Base-by-base conservation (phyloP, 768 basidiomycete genomes). In the Suillus plorans region DNA sequence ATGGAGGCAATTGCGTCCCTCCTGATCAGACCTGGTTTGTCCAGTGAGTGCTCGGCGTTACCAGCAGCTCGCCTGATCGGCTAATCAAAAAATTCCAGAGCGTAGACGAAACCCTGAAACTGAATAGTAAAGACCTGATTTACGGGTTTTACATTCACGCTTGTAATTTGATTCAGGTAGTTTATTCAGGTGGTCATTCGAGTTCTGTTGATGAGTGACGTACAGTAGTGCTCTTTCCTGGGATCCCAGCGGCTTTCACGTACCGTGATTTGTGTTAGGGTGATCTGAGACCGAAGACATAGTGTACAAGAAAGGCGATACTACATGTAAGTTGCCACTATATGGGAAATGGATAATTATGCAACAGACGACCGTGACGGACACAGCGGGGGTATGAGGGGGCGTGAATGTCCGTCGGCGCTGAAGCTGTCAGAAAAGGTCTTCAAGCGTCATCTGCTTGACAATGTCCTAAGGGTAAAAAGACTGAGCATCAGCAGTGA, bases 401-500 rank as follows among this genome's bases (percentile, higher is more conserved):
- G 18, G 31, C 41, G 4, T 18, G 22, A 25, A 25, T 39, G 22
- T 25, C 36, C 37, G 18, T 59, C 28, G 41, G 28, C 28, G 25
- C 20, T 31, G 31, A 55, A 55, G 53, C 20, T 28, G 28, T 64
- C 52, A 55, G 57, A 63, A 97, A 68, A 95, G 80, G 73, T 97
- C 94, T 79, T 97, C 95, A 64, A 97, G 83, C 34, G 95, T 97
- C 95, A 98, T 97, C 84, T 97, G 95, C 80, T 98, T 98, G 70
- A 97, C 95, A 72, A 99, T 98, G 75, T 99, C 97, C 94, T 95
- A 70, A 36, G 20, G 36, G 50, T 50, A 39, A 70, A 63, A 75
- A 59, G 45, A 60, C n/a, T 42, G n/a, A 22, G 25, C 10, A 59
- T 13, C 61, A 49, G 44, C 52, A 63, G 52, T n/a, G 14, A 39